Evolutionary conservation across 805 yeast species (phyloP), one percentile per base, ranked within the genome.

Genomic region (Wickerhamomyces hampshirensis): DNA sequence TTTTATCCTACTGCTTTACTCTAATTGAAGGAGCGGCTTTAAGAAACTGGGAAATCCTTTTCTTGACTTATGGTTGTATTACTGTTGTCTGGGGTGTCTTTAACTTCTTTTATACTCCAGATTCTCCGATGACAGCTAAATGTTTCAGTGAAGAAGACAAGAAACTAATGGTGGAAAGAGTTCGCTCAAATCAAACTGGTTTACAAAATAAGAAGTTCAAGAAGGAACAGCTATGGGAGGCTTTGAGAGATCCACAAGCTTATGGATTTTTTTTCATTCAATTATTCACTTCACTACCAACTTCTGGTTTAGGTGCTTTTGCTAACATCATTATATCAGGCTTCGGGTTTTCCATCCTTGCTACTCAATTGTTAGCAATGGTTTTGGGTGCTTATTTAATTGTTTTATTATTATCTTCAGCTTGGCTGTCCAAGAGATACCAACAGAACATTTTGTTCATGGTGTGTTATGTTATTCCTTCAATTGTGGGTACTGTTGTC

Each of bases 1-100:
- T 68, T 14, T 70, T 79, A 38, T 76, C 84, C 1, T 77, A 76
- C 47, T 81, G 79, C 8, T 46, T 72, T 35, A 59, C 66, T 37
- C 40, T 41, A 4, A 58, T 68, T 43, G 51, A 54, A 31, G 42
- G 42, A 11, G 58, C 50, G 9, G 59, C 55, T 12, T 56, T 77
- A 5, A 65, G 57, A 6, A 65, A 79, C 3, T 84, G 89, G 89
- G 75, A 72, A 52, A 47, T 75, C 11, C 52, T 79, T 4, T 83
- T 71, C 50, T 57, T 83, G 31, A 62, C 79, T 24, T 68, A 74
- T 26, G 94, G 93, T 16, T 51, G 66, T 5, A 65, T 78, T 37
- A 79, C 87, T 1, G 56, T 78, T 7, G 49, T 69, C n/a, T 49
- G 75, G 14, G 84, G 83, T 5, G 33, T 70, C 11, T 31, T 69